Conservation (phyloP, 371 early-diverging fungal species). For the Batrachochytrium dendrobatidis region DNA sequence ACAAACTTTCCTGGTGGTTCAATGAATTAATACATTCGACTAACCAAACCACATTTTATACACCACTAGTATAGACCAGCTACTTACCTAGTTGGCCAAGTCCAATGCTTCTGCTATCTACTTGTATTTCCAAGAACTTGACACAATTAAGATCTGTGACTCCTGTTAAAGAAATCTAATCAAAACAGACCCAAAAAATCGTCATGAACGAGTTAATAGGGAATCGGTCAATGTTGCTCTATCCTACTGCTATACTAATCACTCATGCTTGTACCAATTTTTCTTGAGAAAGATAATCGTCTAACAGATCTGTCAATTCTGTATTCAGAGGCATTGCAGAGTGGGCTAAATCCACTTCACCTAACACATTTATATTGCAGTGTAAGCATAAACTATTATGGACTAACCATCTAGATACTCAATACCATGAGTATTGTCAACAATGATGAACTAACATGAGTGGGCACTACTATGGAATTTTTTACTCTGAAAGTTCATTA, state of each 20-base stretch:
- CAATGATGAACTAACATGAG: too few species aligned
- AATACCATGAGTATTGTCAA: too few species aligned
- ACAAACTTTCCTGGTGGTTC: slow-evolving; percentile 15
- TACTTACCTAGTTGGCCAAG: slow-evolving; percentile 25
- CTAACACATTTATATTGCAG: too few species aligned
- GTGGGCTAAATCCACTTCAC: too few species aligned
- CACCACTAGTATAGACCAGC: not conserved
- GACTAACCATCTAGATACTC: too few species aligned
- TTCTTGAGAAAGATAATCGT: slow-evolving; percentile 20
- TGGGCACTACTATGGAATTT: too few species aligned
- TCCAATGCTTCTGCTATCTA: slow-evolving; percentile 29
- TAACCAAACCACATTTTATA: not conserved
- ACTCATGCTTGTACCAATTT: slow-evolving; percentile 19
- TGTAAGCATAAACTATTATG: too few species aligned
- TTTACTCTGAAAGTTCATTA: too few species aligned
- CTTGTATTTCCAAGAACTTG: slow-evolving; percentile 24
- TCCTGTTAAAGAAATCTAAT: slow-evolving; percentile 18
- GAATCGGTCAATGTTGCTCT: not conserved
- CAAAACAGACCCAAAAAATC: not conserved
- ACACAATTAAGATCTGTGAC: slow-evolving; percentile 18
- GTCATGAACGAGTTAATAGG: not conserved
- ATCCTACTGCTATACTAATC: not conserved
- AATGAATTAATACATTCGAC: not conserved
- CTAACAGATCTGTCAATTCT: slow-evolving; percentile 25
- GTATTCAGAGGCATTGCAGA: too few species aligned